These are phyloP conservation scores for Orbilia quercus DNA, from an alignment of 2,329 filamentous ascomycete genomes.

Conservation along the genomic window DNA sequence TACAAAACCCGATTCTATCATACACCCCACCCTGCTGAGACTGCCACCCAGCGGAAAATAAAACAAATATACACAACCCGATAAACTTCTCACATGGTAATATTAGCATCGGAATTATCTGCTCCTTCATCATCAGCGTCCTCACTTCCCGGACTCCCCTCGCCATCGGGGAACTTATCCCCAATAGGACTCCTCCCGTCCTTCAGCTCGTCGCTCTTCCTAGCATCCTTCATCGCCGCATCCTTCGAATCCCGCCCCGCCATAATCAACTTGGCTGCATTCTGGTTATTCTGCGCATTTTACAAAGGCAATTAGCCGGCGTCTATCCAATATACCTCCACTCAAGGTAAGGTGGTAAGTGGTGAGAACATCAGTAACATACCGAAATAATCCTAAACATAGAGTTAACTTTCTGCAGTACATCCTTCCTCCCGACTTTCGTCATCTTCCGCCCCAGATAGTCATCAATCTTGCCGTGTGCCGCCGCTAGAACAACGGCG, in stretches of 20 bases:
- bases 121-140: slow-evolving; percentile 54
- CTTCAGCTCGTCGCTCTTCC: slow-evolving; percentile 25
- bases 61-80: background rate
- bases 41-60: too few relatives aligned
- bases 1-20: too few relatives aligned
- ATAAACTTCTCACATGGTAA: slow-evolving; percentile 32
- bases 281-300: slow-evolving; percentile 43
- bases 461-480: slow-evolving; percentile 58
- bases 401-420: slow-evolving; percentile 58
- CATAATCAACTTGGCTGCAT: slow-evolving; percentile 50
- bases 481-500: slow-evolving; percentile 51
- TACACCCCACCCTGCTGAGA: too few relatives aligned
- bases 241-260: slow-evolving; percentile 44
- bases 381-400: slow-evolving; percentile 55
- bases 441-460: slow-evolving; percentile 59
- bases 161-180: slow-evolving; percentile 36
- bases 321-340: too few relatives aligned
- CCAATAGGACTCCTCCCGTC: slow-evolving; percentile 29
- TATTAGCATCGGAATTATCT: slow-evolving; percentile 52
- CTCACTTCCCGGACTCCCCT: slow-evolving; percentile 43
- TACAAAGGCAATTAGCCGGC: background rate
- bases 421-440: slow-evolving; percentile 58
- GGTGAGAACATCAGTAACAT: slow-evolving; percentile 1
- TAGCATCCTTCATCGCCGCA: slow-evolving; percentile 15
- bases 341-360: too few relatives aligned